A percentile compares a stretch with the other conserved stretches of the same genome.
Conservation (phyloP, 441 rosid species). For the Erodium texanum region DNA sequence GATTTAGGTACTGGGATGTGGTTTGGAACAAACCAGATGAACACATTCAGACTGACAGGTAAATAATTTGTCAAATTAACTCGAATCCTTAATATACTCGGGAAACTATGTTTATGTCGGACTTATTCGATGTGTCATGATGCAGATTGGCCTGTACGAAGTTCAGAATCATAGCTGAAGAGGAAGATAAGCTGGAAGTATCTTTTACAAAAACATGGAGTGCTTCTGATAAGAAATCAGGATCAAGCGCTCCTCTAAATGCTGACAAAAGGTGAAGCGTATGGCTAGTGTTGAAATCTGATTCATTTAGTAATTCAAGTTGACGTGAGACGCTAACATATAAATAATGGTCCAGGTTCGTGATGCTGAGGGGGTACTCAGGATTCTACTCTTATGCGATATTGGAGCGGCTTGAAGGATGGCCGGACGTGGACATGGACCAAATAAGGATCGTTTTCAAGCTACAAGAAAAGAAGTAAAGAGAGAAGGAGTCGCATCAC, state of each 20-base stretch:
- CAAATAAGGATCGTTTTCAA: conserved; percentile 70
- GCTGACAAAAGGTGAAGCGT: conserved; percentile 35
- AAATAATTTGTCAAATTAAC: no score
- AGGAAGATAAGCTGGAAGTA: conserved; percentile 39
- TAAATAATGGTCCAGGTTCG: conserved; percentile 30
- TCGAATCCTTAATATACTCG: no score
- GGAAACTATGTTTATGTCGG: neutral
- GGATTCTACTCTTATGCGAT: conserved; percentile 72
- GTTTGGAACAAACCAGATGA: conserved; percentile 48
- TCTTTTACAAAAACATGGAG: conserved; percentile 43
- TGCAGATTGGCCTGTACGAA: conserved; percentile 40
- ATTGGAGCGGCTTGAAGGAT: conserved; percentile 56
- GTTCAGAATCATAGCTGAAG: conserved; percentile 31
- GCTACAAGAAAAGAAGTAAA: conserved; percentile 74
- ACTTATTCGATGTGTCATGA: neutral
- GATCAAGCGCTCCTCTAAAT: conserved; percentile 31
- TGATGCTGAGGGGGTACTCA: conserved; percentile 64
- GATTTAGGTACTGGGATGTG: conserved; percentile 56
- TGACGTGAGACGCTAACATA: conserved; percentile 40
- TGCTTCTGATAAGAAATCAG: conserved; percentile 30
- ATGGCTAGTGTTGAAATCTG: no score
- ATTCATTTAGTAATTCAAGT: no score
- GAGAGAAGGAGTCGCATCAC: no score
- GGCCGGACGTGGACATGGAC: conserved; percentile 72
- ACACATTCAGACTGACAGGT: neutral